Evolutionary conservation across 305 asterid species (phyloP), one percentile per base, ranked within the genome.

Genomic region (Petunia hybrid): DNA sequence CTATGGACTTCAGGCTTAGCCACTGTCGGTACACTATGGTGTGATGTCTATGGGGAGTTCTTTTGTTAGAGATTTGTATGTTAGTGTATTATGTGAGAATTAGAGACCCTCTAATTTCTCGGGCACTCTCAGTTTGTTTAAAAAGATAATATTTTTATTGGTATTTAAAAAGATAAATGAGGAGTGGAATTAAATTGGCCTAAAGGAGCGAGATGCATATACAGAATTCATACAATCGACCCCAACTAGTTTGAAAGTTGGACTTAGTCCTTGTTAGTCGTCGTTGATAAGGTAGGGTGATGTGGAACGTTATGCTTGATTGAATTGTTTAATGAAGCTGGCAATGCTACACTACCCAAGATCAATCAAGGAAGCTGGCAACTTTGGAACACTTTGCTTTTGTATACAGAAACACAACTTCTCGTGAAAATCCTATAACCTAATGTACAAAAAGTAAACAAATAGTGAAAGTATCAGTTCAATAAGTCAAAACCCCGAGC

Each of bases 11-110:
- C 53, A 74, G 64, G 48, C 65, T 4, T 74, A 38, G 46, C 79
- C 62, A n/a, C 16, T 53, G 65, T 53, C 1, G 64, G 78, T 3
- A 14, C 48, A 13, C 38, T 36, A 53, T 51, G 78, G 40, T 14
- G 13, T 0, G 38, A 4, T 51, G 78, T 51, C 45, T 13, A 13
- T 13, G 62, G 35, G 12, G 45, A 53, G 64, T 36, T 62, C 8
- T 38, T 4, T 73, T 74, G 46, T 7, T 40, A 53, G 59, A 69
- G 76, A 45, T 22, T 35, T 43, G 76, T 68, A 68, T 16, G 45
- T 16, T 56, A 69, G 4, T 69, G 45, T 12, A 22, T 38, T 16
- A 69, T 9, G 41, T 16, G 9, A 40, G 59, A 38, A 46, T 14
- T 53, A 7, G 7, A 74, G 48, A 51, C 0, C 36, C 63, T 73